Conservation (phyloP, 2,329 filamentous ascomycete species). For the Penicillium sp. region DNA sequence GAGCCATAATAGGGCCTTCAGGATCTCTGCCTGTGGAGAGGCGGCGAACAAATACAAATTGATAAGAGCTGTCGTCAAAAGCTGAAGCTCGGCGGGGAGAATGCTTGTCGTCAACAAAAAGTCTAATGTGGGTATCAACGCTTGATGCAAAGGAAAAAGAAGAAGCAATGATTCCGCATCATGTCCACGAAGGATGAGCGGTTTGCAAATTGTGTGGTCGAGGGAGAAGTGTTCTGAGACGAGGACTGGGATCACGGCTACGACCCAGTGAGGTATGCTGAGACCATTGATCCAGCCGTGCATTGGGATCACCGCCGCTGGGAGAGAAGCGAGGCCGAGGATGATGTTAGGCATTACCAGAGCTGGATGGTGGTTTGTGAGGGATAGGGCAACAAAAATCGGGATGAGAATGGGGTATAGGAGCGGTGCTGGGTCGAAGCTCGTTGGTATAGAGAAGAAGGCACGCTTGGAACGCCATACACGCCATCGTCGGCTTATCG, state of each 20-base stretch:
- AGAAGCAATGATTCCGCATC: slow-evolving; percentile 64
- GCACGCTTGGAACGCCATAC: slow-evolving; percentile 38
- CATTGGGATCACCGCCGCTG: slow-evolving; percentile 71
- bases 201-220: slow-evolving; percentile 38
- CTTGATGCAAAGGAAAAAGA: slow-evolving; percentile 83
- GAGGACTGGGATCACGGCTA: slow-evolving; percentile 72
- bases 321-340: slow-evolving; percentile 78
- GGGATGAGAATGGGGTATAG: slow-evolving; percentile 82
- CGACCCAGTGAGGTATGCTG: slow-evolving; percentile 75
- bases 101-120: slow-evolving; percentile 88
- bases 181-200: slow-evolving; percentile 43
- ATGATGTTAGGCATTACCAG: slow-evolving; percentile 78
- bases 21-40: slow-evolving; percentile 81
- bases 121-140: slow-evolving; percentile 72
- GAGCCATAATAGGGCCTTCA: slow-evolving; percentile 83
- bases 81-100: slow-evolving; percentile 81
- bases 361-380: slow-evolving; percentile 65
- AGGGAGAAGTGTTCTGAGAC: slow-evolving; percentile 50
- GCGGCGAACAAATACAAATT: slow-evolving; percentile 76
- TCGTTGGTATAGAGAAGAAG: slow-evolving; percentile 67
- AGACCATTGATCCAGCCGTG: slow-evolving; percentile 60
- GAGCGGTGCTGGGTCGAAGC: slow-evolving; percentile 91
- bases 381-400: slow-evolving; percentile 73
- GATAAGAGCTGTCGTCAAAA: slow-evolving; percentile 81
- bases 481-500: slow-evolving; percentile 31